Evolutionary conservation across 2,329 filamentous ascomycete species (phyloP).

Genomic region (Colletotrichum australisinense): DNA sequence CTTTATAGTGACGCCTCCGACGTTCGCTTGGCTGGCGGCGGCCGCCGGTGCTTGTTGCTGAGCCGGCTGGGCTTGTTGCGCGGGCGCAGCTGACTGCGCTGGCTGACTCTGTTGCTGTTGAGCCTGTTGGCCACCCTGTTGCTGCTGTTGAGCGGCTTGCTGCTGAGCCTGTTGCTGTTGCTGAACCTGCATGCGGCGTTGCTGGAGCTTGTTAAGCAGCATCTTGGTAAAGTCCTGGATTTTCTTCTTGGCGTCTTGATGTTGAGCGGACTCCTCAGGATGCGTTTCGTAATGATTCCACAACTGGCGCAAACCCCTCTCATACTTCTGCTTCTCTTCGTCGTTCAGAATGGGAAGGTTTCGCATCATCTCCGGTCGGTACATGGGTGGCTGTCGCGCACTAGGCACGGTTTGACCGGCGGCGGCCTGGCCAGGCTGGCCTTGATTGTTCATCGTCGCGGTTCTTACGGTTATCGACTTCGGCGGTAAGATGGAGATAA

Average conservation of each 20-base stretch:
- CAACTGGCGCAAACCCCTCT: slow-evolving; percentile 63
- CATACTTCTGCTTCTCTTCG: slow-evolving; percentile 69
- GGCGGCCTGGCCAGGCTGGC: slow-evolving; percentile 35
- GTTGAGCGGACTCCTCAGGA: slow-evolving; percentile 58
- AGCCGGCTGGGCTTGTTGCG: slow-evolving; percentile 38
- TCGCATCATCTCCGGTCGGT: slow-evolving; percentile 64
- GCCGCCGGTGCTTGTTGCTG: slow-evolving; percentile 36
- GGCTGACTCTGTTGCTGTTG: slow-evolving; percentile 25
- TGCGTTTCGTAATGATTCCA: slow-evolving; percentile 65
- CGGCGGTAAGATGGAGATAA: background rate
- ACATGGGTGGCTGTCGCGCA: slow-evolving; percentile 53
- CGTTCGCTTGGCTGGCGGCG: slow-evolving; percentile 9
- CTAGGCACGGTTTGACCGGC: slow-evolving; percentile 39
- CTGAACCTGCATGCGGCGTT: slow-evolving; percentile 46
- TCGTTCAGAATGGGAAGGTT: slow-evolving; percentile 61
- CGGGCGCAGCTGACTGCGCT: slow-evolving; percentile 37
- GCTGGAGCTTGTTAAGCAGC: slow-evolving; percentile 63
- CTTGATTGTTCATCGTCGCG: slow-evolving; percentile 35
- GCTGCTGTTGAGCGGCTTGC: slow-evolving; percentile 40
- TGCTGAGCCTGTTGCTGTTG: slow-evolving; percentile 47
- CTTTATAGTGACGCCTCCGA: slow-evolving; percentile 22
- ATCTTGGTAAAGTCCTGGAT: slow-evolving; percentile 71
- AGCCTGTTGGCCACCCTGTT: slow-evolving; percentile 34
- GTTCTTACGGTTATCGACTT: background rate
- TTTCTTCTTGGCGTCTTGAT: slow-evolving; percentile 65